Percentiles rank a stretch among this genome's conserved stretches.
Evolutionary conservation across 1,284 basidiomycete genomes (phyloP).

Genomic region (Calocybe gambosa): DNA sequence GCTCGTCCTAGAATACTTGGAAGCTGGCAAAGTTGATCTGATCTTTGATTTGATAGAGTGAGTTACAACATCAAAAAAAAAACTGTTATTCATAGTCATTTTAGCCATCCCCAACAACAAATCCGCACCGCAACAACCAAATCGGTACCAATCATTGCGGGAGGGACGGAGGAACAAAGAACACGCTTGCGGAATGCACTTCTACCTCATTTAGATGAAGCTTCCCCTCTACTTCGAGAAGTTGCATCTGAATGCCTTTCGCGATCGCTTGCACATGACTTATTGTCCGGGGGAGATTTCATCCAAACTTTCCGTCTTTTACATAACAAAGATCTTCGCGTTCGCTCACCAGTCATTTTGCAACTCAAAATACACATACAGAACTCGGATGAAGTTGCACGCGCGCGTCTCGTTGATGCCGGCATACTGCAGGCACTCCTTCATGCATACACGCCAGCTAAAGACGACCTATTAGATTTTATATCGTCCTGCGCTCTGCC

Average conservation of each 20-base stretch:
- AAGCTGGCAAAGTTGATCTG: constrained; percentile 7
- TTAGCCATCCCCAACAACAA: constrained; percentile 12
- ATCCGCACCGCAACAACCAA: constrained; percentile 10
- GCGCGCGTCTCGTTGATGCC: constrained; percentile 13
- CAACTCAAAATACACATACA: constrained; percentile 11
- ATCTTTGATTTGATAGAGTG: constrained; percentile 11
- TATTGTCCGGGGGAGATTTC: constrained; percentile 9
- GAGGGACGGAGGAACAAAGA: constrained; percentile 9
- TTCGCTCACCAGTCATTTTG: constrained; percentile 10
- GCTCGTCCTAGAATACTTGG: constrained; percentile 12
- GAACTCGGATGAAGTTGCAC: constrained; percentile 8
- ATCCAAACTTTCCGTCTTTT: constrained; percentile 11
- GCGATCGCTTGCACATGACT: constrained; percentile 12
- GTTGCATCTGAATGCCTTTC: constrained; percentile 10
- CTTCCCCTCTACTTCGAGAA: constrained; percentile 8
- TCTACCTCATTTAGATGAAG: constrained; percentile 7
- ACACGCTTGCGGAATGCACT: constrained; percentile 7
- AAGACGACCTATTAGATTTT: constrained; percentile 9
- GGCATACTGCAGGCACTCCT: constrained; percentile 11
- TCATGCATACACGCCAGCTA: constrained; percentile 1
- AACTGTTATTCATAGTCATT: not conserved
- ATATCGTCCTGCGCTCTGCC: constrained; percentile 9
- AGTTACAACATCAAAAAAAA: not conserved
- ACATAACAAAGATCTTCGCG: constrained; percentile 8
- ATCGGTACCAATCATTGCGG: constrained; percentile 6